phyloP scores from a whole-genome alignment of 352 stramenopile species.

The Peronospora destructor region DNA sequence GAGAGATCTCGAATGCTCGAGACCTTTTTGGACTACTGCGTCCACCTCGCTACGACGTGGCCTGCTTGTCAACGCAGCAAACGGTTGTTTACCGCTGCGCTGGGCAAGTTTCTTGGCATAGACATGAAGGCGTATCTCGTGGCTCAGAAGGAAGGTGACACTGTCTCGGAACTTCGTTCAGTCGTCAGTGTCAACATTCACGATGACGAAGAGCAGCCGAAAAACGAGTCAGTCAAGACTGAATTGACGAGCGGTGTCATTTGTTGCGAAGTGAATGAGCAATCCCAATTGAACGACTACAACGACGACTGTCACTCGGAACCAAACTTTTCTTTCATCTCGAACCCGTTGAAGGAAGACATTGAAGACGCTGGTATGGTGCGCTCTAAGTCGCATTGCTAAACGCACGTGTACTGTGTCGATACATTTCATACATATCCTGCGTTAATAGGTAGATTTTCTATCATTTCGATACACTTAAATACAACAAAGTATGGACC shows the following conservation, averaged over 20 bases:
- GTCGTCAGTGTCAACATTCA: conserved; percentile 8
- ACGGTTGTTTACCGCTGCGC: conserved; percentile 27
- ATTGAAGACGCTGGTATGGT: conserved; percentile 4
- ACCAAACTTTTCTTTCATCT: conserved; percentile 35
- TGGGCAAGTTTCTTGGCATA: conserved; percentile 54
- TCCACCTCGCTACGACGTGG: conserved; percentile 36
- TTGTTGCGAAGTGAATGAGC: conserved; percentile 13
- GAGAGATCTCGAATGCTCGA: conserved; percentile 45
- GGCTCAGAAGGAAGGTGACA: conserved; percentile 15
- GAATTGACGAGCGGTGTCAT: conserved; percentile 11
- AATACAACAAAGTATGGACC: neutral
- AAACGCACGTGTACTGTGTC: conserved; percentile 1
- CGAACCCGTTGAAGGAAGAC: conserved; percentile 20
- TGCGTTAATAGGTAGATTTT: no score
- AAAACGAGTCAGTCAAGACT: conserved; percentile 13
- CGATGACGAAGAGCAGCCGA: conserved; percentile 3
- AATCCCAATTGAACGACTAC: conserved; percentile 11
- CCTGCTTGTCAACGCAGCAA: conserved; percentile 44
- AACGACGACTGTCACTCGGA: conserved; percentile 27
- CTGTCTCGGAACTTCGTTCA: conserved; percentile 7
- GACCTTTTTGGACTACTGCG: conserved; percentile 38
- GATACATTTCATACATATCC: neutral
- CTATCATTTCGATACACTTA: conserved; percentile 12
- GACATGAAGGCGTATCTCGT: conserved; percentile 28
- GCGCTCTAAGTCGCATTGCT: conserved; percentile 26